These are phyloP conservation scores for Mercurialis annua DNA, from an alignment of 345 rosid species.

Conservation along the genomic window DNA sequence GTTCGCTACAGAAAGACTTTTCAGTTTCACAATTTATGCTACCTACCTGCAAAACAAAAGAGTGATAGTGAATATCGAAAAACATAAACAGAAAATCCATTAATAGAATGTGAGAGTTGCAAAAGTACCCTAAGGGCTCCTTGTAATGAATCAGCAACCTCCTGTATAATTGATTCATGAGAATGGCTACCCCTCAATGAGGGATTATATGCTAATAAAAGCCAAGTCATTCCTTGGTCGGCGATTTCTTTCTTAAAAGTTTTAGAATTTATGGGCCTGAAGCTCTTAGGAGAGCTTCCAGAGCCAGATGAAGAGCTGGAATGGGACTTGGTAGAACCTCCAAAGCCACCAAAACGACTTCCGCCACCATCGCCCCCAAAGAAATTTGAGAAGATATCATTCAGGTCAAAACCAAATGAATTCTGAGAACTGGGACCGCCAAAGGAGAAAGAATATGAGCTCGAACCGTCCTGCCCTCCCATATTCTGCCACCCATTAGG, in stretches of 20 bases:
- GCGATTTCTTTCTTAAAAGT: slow-evolving; percentile 58
- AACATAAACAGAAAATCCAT: neutral
- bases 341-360: slow-evolving; percentile 52
- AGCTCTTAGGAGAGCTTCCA: slow-evolving; percentile 37
- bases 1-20: slow-evolving; percentile 63
- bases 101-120: neutral
- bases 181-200: slow-evolving; percentile 43
- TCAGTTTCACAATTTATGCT: slow-evolving; percentile 74
- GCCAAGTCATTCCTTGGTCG: slow-evolving; percentile 87
- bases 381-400: slow-evolving; percentile 60
- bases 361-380: slow-evolving; percentile 47
- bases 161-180: slow-evolving; percentile 55
- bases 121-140: slow-evolving; percentile 79
- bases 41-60: slow-evolving; percentile 50
- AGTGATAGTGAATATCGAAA: slow-evolving; percentile 8
- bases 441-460: slow-evolving; percentile 65
- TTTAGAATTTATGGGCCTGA: slow-evolving; percentile 48
- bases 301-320: slow-evolving; percentile 43
- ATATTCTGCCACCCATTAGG: slow-evolving; percentile 69
- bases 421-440: slow-evolving; percentile 52
- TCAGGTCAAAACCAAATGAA: slow-evolving; percentile 61
- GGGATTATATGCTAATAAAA: slow-evolving; percentile 60
- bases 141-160: slow-evolving; percentile 56
- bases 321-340: slow-evolving; percentile 42
- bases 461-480: slow-evolving; percentile 70